phyloP scores from a whole-genome alignment of 352 stramenopile genomes.

The Pythium pyrilobum region DNA sequence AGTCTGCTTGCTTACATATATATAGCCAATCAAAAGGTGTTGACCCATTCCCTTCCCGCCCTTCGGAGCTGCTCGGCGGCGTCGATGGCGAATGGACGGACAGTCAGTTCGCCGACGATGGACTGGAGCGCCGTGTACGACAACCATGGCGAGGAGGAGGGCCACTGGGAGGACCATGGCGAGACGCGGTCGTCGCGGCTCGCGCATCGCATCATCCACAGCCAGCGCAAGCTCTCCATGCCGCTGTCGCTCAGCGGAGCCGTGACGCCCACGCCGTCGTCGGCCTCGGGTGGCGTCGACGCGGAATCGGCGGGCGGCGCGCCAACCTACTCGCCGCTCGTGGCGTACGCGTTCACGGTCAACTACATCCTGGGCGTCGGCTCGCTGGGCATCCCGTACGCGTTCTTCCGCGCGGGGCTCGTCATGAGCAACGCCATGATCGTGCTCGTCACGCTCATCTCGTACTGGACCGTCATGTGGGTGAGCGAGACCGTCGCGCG shows the following conservation, averaged over 20 bases:
- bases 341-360: slow-evolving; percentile 88
- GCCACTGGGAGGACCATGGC: slow-evolving; percentile 57
- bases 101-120: slow-evolving; percentile 25
- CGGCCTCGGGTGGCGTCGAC: background rate
- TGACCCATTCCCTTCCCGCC: background rate
- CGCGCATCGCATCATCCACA: slow-evolving; percentile 60
- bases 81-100: background rate
- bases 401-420: slow-evolving; percentile 76
- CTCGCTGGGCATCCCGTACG: slow-evolving; percentile 86
- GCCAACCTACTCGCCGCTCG: slow-evolving; percentile 55
- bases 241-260: slow-evolving; percentile 25
- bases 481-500: slow-evolving; percentile 72
- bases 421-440: slow-evolving; percentile 75
- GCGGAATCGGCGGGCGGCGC: background rate
- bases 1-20: background rate
- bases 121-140: slow-evolving; percentile 76
- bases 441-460: slow-evolving; percentile 70
- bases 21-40: background rate
- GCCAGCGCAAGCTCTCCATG: slow-evolving; percentile 53
- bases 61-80: background rate
- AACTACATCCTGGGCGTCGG: slow-evolving; percentile 92
- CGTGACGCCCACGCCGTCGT: background rate
- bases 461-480: slow-evolving; percentile 89
- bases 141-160: slow-evolving; percentile 60
- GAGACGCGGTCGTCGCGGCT: slow-evolving; percentile 71